Evolutionary conservation across 345 rosid species (phyloP).

Genomic region (Theobroma cacao): DNA sequence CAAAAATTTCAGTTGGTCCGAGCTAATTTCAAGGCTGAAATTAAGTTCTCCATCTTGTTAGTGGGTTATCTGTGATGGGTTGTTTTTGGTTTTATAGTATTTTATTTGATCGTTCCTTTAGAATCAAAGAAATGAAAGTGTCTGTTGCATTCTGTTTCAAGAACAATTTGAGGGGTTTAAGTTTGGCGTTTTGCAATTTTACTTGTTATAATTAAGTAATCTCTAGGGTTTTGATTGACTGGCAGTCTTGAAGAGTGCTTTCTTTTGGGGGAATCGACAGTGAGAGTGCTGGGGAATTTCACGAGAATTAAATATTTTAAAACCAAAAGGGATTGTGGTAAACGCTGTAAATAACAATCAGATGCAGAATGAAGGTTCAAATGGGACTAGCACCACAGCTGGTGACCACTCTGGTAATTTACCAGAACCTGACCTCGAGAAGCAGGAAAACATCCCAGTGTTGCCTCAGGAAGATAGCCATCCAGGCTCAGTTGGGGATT

Average conservation of each 20-base stretch:
- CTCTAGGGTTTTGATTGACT: background rate
- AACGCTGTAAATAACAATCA: slow-evolving; percentile 15
- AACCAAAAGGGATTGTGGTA: background rate
- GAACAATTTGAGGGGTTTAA: background rate
- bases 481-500: slow-evolving; percentile 17
- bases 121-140: background rate
- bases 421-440: slow-evolving; percentile 41
- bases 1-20: background rate
- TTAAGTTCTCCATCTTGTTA: background rate
- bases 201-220: background rate
- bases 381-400: slow-evolving; percentile 18
- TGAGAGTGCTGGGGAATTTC: background rate
- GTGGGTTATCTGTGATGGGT: background rate
- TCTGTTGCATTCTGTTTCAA: slow-evolving; percentile 4
- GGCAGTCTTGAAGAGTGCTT: background rate
- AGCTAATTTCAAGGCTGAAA: background rate
- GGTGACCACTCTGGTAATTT: slow-evolving; percentile 10
- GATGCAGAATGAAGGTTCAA: slow-evolving; percentile 44
- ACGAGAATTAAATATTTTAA: background rate
- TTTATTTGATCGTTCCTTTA: background rate
- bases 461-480: slow-evolving; percentile 16
- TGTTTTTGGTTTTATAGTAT: background rate
- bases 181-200: background rate
- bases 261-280: slow-evolving; percentile 2
- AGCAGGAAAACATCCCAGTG: slow-evolving; percentile 33